Conservation (phyloP, 2,329 filamentous ascomycete genomes). For the Beauveria bassiana region DNA sequence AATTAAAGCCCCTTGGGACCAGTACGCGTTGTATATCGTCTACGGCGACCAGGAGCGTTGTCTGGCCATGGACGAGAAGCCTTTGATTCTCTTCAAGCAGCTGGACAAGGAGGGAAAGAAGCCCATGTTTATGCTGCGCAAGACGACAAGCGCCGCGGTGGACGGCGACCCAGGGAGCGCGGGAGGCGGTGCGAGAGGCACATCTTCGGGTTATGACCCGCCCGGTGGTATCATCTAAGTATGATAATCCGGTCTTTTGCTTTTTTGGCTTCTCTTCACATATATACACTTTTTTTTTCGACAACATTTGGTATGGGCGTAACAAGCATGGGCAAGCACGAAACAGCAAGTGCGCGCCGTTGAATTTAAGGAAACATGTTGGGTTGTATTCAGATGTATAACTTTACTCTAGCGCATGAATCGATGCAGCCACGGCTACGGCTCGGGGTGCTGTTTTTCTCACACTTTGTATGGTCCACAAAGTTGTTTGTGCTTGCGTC, state of each 20-base stretch:
- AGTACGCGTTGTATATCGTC: constrained; percentile 96
- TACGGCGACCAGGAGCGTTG: constrained; percentile 98
- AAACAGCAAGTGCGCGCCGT: background rate
- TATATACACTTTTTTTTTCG: background rate
- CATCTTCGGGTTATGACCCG: background rate
- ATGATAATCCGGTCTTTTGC: background rate
- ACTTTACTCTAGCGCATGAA: background rate
- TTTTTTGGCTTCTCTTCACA: background rate
- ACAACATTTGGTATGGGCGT: background rate
- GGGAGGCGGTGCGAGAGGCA: constrained; percentile 4
- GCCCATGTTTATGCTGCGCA: constrained; percentile 96
- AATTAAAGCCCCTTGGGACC: constrained; percentile 94
- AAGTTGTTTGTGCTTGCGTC: too few relatives aligned
- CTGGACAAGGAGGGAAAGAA: constrained; percentile 95
- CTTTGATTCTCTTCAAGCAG: constrained; percentile 93
- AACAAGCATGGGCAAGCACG: background rate
- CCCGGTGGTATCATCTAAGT: constrained; percentile 8
- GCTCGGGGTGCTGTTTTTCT: background rate
- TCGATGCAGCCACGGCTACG: background rate
- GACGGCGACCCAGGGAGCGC: constrained; percentile 9
- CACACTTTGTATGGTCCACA: background rate
- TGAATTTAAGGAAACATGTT: background rate
- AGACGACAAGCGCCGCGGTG: constrained; percentile 21
- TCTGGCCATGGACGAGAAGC: constrained; percentile 84
- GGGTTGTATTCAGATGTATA: background rate